A percentile compares a stretch with the other conserved stretches of the same genome.
phyloP scores from a whole-genome alignment of 1,139 yeast genomes.

The Kodamaea sp. region DNA sequence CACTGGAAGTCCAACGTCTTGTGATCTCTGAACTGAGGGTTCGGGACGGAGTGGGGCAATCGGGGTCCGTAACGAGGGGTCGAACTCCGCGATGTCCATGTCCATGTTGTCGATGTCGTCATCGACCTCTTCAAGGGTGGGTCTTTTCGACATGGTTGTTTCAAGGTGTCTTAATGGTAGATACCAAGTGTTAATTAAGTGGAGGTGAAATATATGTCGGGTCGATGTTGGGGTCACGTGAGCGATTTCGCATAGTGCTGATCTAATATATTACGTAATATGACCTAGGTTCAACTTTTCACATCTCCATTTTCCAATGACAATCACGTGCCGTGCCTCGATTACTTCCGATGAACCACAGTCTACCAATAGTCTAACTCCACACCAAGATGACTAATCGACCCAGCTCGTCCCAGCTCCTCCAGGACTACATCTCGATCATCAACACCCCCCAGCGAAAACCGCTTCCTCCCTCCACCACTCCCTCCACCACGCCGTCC shows the following conservation, averaged over 20 bases:
- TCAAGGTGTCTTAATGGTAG: not conserved
- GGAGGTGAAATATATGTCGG: constrained; percentile 1
- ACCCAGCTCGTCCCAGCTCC: constrained; percentile 29
- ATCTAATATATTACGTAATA: too few species aligned
- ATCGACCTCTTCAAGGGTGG: constrained; percentile 78
- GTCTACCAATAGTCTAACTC: too few species aligned
- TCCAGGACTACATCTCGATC: constrained; percentile 31
- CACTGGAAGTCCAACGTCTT: constrained; percentile 38
- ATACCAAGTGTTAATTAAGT: not conserved
- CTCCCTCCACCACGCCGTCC: constrained; percentile 1
- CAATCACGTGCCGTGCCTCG: too few species aligned
- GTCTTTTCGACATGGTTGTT: constrained; percentile 58
- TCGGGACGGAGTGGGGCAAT: constrained; percentile 65
- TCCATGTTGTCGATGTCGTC: constrained; percentile 91
- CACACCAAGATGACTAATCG: constrained; percentile 9
- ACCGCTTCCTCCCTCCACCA: constrained; percentile 1
- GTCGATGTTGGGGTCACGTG: constrained; percentile 5
- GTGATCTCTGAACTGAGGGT: constrained; percentile 64
- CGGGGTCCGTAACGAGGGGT: constrained; percentile 69
- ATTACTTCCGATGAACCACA: too few species aligned
- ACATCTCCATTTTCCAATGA: too few species aligned
- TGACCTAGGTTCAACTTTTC: too few species aligned
- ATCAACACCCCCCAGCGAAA: constrained; percentile 20
- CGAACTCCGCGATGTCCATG: constrained; percentile 90
- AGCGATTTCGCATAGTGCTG: too few species aligned